phyloP scores from a whole-genome alignment of 129 eudicot species.

The Helichrysum umbraculigerum region DNA sequence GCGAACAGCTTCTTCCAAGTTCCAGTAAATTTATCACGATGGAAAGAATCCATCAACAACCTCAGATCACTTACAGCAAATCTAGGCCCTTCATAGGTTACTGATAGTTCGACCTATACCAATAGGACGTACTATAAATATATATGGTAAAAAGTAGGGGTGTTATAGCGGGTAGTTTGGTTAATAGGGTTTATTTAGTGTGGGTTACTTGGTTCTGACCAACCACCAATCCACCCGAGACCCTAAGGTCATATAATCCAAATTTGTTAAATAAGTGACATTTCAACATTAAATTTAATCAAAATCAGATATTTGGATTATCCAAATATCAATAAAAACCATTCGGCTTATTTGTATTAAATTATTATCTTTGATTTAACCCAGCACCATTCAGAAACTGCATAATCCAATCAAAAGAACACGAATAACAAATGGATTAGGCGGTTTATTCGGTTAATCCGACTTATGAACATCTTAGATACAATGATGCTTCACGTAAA shows the following conservation, averaged over 20 bases:
- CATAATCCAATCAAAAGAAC: background rate
- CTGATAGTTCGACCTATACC: conserved; percentile 75
- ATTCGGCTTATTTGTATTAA: background rate
- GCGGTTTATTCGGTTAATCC: background rate
- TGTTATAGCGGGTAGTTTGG: background rate
- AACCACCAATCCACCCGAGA: background rate
- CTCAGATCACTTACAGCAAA: conserved; percentile 91
- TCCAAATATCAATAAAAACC: background rate
- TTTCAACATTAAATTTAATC: too few species aligned
- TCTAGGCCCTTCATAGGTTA: conserved; percentile 91
- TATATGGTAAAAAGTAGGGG: background rate
- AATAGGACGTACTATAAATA: background rate
- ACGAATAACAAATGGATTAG: background rate
- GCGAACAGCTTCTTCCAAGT: conserved; percentile 93
- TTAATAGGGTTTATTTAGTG: background rate
- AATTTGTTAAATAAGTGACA: too few species aligned
- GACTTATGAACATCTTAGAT: background rate
- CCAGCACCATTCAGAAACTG: background rate
- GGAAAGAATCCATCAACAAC: conserved; percentile 89
- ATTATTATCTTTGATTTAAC: background rate
- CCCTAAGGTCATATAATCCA: background rate
- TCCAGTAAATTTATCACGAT: conserved; percentile 82
- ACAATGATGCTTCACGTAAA: background rate
- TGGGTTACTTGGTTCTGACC: background rate
- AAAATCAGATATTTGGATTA: too few species aligned